These are phyloP conservation scores for Lactifluus pinguis DNA, from an alignment of 768 basidiomycete species.

Conservation along the genomic window DNA sequence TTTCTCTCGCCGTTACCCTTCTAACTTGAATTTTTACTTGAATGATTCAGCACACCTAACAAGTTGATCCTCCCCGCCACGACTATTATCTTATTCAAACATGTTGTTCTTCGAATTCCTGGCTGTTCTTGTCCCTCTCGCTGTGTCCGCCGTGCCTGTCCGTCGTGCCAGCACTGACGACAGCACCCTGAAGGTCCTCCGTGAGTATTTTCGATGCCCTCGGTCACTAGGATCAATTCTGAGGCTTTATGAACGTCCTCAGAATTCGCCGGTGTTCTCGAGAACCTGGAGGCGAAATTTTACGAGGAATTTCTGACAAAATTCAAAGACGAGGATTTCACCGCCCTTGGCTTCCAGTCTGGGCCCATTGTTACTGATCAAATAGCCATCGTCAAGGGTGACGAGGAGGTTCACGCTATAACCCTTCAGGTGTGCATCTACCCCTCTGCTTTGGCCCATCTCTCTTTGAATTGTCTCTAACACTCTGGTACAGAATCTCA, in stretches of 20 bases:
- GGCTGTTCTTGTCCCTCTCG: constrained; percentile 33
- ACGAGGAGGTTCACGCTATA: constrained; percentile 53
- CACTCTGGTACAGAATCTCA: constrained; percentile 29
- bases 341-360: constrained; percentile 51
- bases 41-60: no score
- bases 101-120: constrained; percentile 35
- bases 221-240: neutral
- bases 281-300: constrained; percentile 62
- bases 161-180: constrained; percentile 27
- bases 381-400: constrained; percentile 44
- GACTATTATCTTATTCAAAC: no score
- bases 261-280: constrained; percentile 74
- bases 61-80: no score
- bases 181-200: constrained; percentile 41
- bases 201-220: constrained; percentile 30
- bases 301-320: constrained; percentile 57
- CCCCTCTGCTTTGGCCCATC: neutral
- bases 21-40: no score
- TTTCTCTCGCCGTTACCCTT: no score
- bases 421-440: constrained; percentile 38
- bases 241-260: neutral
- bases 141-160: constrained; percentile 43
- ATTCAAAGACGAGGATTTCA: constrained; percentile 58
- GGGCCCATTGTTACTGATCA: constrained; percentile 27
- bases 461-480: neutral